Evolutionary conservation across 2,329 filamentous ascomycete genomes (phyloP).

Genomic region (Fusarium sp.): DNA sequence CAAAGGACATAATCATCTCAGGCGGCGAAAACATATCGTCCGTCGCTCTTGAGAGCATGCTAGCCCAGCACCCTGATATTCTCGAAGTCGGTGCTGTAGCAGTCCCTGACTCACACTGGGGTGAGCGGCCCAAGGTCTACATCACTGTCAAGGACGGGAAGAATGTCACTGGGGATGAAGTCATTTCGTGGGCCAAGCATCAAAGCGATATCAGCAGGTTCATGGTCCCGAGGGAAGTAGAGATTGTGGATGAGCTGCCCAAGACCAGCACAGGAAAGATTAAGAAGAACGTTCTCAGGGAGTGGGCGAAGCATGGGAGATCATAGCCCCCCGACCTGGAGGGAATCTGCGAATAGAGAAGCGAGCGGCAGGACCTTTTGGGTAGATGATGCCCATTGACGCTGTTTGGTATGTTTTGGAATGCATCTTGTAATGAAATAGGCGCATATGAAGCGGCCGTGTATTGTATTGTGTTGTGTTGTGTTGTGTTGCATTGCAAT

Average conservation of each 20-base stretch:
- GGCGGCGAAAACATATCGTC: slow-evolving; percentile 98
- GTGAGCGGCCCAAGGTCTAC: slow-evolving; percentile 94
- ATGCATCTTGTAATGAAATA: slow-evolving; percentile 6
- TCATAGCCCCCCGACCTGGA: slow-evolving; percentile 11
- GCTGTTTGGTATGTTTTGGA: slow-evolving; percentile 8
- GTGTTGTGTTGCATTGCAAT: slow-evolving; percentile 3
- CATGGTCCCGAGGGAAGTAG: slow-evolving; percentile 80
- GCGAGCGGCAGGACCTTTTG: background rate
- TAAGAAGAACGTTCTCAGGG: slow-evolving; percentile 90
- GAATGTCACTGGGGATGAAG: slow-evolving; percentile 59
- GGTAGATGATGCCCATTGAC: background rate
- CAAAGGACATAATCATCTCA: slow-evolving; percentile 98
- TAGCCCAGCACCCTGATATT: slow-evolving; percentile 86
- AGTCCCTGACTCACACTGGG: slow-evolving; percentile 89
- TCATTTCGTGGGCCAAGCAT: slow-evolving; percentile 88
- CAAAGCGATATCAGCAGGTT: slow-evolving; percentile 86
- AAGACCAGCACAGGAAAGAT: slow-evolving; percentile 98
- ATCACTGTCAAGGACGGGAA: slow-evolving; percentile 80
- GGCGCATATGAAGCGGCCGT: slow-evolving; percentile 4
- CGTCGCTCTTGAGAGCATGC: slow-evolving; percentile 88
- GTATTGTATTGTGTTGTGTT: background rate
- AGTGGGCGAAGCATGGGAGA: slow-evolving; percentile 70
- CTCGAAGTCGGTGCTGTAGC: slow-evolving; percentile 93
- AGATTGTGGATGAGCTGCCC: slow-evolving; percentile 86
- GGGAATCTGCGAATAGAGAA: background rate